Evolutionary conservation across 805 yeast species (phyloP).

Genomic region (Metschnikowia corniflorae): DNA sequence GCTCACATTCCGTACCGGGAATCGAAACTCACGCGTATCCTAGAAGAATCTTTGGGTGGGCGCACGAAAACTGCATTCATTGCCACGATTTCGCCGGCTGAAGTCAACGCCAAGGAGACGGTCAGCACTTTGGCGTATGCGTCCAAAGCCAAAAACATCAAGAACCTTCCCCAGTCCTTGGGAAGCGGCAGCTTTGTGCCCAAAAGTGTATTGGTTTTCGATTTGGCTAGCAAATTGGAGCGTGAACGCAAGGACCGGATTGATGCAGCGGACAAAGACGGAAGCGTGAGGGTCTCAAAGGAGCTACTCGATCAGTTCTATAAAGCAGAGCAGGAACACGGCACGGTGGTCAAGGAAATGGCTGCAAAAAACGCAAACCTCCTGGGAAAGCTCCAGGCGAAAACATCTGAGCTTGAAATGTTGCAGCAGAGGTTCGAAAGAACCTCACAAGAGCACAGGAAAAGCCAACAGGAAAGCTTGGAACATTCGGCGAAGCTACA

Average conservation of each 20-base stretch:
- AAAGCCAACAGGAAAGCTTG: too few relatives aligned
- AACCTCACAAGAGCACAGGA: too few relatives aligned
- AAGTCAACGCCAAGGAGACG: slow-evolving; percentile 74
- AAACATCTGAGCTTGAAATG: slow-evolving; percentile 1
- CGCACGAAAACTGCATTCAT: slow-evolving; percentile 81
- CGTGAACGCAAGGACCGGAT: slow-evolving; percentile 55
- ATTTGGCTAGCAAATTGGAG: slow-evolving; percentile 51
- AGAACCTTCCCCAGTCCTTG: slow-evolving; percentile 54
- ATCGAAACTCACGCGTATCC: slow-evolving; percentile 68
- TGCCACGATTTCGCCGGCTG: slow-evolving; percentile 85
- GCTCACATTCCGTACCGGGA: slow-evolving; percentile 83
- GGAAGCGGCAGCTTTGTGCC: slow-evolving; percentile 37
- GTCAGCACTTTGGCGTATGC: slow-evolving; percentile 85
- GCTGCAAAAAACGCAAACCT: slow-evolving; percentile 7
- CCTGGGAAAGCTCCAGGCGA: slow-evolving; percentile 3
- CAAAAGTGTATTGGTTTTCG: slow-evolving; percentile 54
- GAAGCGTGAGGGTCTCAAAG: slow-evolving; percentile 60
- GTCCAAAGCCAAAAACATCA: slow-evolving; percentile 76
- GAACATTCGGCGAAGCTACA: slow-evolving; percentile 4
- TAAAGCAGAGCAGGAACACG: slow-evolving; percentile 10
- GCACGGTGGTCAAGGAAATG: slow-evolving; percentile 12
- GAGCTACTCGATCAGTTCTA: slow-evolving; percentile 41
- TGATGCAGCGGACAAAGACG: slow-evolving; percentile 58
- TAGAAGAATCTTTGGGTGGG: slow-evolving; percentile 86
- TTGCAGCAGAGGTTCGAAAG: too few relatives aligned